phyloP scores from a whole-genome alignment of 208 protist genomes.

The Wallacemonas sp. region DNA sequence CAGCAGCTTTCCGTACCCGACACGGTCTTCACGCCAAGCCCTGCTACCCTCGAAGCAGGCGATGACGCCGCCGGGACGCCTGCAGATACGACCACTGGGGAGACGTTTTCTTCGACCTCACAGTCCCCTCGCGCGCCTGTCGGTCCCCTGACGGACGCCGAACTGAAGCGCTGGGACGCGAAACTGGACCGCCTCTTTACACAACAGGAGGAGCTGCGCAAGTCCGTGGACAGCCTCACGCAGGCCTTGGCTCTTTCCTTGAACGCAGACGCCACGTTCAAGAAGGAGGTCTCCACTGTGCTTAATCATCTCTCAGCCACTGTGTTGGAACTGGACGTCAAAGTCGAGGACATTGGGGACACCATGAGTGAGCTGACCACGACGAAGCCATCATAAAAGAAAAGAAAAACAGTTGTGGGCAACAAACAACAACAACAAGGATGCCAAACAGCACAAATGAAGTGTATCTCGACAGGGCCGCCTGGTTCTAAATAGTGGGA shows the following conservation, averaged over 20 bases:
- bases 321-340: conserved; percentile 72
- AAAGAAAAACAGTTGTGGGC: too few species aligned
- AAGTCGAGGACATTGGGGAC: conserved; percentile 63
- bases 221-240: conserved; percentile 49
- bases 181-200: conserved; percentile 46
- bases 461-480: too few species aligned
- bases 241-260: conserved; percentile 36
- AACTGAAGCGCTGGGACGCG: conserved; percentile 27
- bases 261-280: conserved; percentile 32
- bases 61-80: background rate
- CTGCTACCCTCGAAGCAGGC: conserved; percentile 20
- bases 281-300: conserved; percentile 64
- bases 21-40: conserved; percentile 47
- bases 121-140: too few species aligned
- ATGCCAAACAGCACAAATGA: too few species aligned
- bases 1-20: conserved; percentile 62
- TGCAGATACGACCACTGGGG: background rate
- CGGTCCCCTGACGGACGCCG: background rate
- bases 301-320: conserved; percentile 74
- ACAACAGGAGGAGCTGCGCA: conserved; percentile 40
- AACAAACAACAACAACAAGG: too few species aligned
- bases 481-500: too few species aligned
- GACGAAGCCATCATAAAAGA: background rate
- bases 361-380: conserved; percentile 17
- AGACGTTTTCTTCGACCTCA: background rate